These are phyloP conservation scores for Suaeda aralocaspica DNA, from an alignment of 148 eudicot genomes.

Conservation along the genomic window DNA sequence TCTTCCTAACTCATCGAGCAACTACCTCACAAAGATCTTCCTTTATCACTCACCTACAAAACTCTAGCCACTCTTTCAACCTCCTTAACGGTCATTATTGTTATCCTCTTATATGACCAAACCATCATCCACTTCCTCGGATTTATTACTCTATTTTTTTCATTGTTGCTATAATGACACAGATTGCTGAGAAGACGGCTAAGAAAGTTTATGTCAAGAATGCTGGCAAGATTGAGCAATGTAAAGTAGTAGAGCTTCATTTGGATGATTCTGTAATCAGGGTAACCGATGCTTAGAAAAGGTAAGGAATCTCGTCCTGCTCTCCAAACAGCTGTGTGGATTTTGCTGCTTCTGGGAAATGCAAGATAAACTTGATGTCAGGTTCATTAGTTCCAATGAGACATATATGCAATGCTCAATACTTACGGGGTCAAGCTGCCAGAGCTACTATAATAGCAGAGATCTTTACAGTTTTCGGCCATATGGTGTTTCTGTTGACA, in stretches of 20 bases:
- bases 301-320: slow-evolving; percentile 45
- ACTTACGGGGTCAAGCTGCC: slow-evolving; percentile 93
- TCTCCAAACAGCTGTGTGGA: slow-evolving; percentile 78
- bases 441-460: slow-evolving; percentile 69
- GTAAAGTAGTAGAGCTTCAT: slow-evolving; percentile 57
- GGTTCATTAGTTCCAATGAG: slow-evolving; percentile 67
- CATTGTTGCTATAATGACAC: slow-evolving; percentile 14
- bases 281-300: slow-evolving; percentile 38
- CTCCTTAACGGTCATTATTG: too few species aligned
- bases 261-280: slow-evolving; percentile 40
- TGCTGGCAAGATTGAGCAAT: slow-evolving; percentile 73
- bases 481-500: slow-evolving; percentile 88
- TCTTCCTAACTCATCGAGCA: too few species aligned
- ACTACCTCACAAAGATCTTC: too few species aligned
- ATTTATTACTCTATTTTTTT: too few species aligned
- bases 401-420: slow-evolving; percentile 56
- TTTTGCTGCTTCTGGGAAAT: slow-evolving; percentile 74
- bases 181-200: slow-evolving; percentile 81
- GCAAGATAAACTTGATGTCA: slow-evolving; percentile 71
- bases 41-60: too few species aligned
- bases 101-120: too few species aligned
- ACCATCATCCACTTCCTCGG: too few species aligned
- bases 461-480: slow-evolving; percentile 66
- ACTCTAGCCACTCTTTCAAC: too few species aligned
- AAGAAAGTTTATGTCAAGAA: slow-evolving; percentile 71